A percentile compares a stretch with the other conserved stretches of the same genome.
Evolutionary conservation across 352 stramenopile genomes (phyloP).

Genomic region (Pythium apleroticum): DNA sequence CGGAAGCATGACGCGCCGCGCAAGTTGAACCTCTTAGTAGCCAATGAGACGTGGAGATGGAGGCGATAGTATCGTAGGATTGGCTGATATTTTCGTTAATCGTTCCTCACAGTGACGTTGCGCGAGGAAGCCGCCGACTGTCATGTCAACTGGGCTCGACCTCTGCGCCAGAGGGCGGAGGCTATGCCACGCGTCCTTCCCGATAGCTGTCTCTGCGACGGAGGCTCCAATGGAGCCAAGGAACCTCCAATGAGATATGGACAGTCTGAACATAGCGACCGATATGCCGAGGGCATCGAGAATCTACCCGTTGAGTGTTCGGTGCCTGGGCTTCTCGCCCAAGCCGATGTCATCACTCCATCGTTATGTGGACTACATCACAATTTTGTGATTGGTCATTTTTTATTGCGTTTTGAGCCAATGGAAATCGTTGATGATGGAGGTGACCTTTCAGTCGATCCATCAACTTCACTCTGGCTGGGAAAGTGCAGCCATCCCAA

Average conservation of each 20-base stretch:
- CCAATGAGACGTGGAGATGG: conserved; percentile 24
- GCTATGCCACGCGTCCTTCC: neutral
- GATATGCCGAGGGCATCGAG: too few species aligned
- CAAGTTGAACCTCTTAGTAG: conserved; percentile 9
- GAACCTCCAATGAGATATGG: too few species aligned
- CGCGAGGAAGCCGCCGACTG: neutral
- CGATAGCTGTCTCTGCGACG: too few species aligned
- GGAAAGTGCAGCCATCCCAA: conserved; percentile 8
- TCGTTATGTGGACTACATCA: neutral
- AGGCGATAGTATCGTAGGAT: too few species aligned
- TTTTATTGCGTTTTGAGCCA: neutral
- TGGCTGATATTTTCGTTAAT: conserved; percentile 7
- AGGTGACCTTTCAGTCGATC: conserved; percentile 6
- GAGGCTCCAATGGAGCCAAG: too few species aligned
- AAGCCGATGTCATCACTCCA: neutral
- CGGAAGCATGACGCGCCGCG: conserved; percentile 21
- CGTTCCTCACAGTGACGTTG: conserved; percentile 12
- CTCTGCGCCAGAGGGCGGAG: neutral
- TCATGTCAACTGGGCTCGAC: conserved; percentile 1
- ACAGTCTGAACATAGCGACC: too few species aligned
- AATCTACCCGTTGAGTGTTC: neutral
- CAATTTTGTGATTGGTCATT: neutral
- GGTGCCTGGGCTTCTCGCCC: neutral
- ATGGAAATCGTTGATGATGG: neutral
- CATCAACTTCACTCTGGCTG: conserved; percentile 4